These are phyloP conservation scores for Aristolochia contorta DNA, from an alignment of 164 flowering plant species.

Conservation along the genomic window DNA sequence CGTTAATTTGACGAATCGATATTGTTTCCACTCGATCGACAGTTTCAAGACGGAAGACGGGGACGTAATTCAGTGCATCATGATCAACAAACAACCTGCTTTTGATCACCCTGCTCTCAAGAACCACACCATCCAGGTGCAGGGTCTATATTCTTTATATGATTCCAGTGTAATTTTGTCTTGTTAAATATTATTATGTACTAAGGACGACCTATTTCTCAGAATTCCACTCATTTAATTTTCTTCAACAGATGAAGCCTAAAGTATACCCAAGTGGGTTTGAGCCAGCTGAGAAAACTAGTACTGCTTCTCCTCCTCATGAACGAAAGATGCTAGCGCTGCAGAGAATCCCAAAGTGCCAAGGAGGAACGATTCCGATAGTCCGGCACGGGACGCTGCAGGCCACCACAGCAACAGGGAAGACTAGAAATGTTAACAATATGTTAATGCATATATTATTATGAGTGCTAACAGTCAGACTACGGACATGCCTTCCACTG, in stretches of 20 bases:
- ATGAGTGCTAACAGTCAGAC: too few relatives aligned
- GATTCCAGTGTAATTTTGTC: too few relatives aligned
- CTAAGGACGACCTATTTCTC: too few relatives aligned
- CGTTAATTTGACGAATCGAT: too few relatives aligned
- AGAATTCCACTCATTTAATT: not conserved
- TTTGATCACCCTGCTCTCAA: slow-evolving; percentile 5
- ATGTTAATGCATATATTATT: too few relatives aligned
- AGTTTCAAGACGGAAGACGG: slow-evolving; percentile 2
- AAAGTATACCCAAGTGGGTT: not conserved
- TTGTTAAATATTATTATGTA: not conserved
- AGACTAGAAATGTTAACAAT: too few relatives aligned
- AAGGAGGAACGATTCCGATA: slow-evolving; percentile 1
- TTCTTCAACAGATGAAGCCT: slow-evolving; percentile 1
- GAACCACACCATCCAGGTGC: slow-evolving; percentile 9
- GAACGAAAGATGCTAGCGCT: not conserved
- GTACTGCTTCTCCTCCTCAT: too few relatives aligned
- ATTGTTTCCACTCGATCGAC: too few relatives aligned
- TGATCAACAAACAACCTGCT: slow-evolving; percentile 6
- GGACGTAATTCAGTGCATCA: slow-evolving; percentile 6
- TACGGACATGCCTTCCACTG: too few relatives aligned
- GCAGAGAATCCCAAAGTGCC: not conserved
- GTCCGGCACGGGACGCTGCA: not conserved
- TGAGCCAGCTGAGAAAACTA: not conserved
- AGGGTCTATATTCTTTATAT: too few relatives aligned
- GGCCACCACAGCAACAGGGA: not conserved